Base-by-base conservation (phyloP, 805 yeast genomes). In the Teunomyces barrocoloradensis region DNA sequence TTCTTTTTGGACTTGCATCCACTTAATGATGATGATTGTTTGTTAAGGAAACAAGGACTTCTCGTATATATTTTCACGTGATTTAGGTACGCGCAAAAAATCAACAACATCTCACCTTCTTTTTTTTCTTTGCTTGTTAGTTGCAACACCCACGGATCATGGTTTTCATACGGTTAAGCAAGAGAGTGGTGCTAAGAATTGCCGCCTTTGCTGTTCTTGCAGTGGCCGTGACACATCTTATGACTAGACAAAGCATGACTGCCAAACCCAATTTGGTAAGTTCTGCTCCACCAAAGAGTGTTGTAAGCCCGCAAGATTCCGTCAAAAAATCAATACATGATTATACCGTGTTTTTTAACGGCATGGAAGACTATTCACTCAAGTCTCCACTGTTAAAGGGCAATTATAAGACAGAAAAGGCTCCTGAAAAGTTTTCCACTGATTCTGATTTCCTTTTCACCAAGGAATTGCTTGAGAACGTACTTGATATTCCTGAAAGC, bases 401-500 rank as follows among this genome's bases (percentile, higher is more conserved):
- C 40, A 60, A 63, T n/a, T 80, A 78, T 53, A 63, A 64, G 36
- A 54, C 61, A 3, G 73, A 64, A 11, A 69, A 66, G 52, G 84
- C 81, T 2, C 60, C 57, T 47, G 78, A 79, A 56, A 60, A 64
- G 44, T 75, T 75, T 51, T 64, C 72, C 3, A 54, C 62, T 12
- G 74, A 73, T 49, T 60, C 57, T 3, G 72, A 66, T 42, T 72
- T 77, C 51, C 53, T 73, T 9, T 78, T 78, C 56, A 66, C 74
- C 30, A 73, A 74, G 50, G 71, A 69, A 15, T 80, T 80, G 53
- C 64, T 78, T 13, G 69, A 69, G 43, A 64, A 64, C 48, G 60
- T 80, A 7, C 60, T 80, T 37, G 71, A 71, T 30, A 56, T 80
- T 12, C 63, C 74, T 10, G 68, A 66, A 3, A 50, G 51, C 2